Evolutionary conservation across 768 basidiomycete species (phyloP), one percentile per base, ranked within the genome.

Genomic region (Tricholoma furcatifolium): DNA sequence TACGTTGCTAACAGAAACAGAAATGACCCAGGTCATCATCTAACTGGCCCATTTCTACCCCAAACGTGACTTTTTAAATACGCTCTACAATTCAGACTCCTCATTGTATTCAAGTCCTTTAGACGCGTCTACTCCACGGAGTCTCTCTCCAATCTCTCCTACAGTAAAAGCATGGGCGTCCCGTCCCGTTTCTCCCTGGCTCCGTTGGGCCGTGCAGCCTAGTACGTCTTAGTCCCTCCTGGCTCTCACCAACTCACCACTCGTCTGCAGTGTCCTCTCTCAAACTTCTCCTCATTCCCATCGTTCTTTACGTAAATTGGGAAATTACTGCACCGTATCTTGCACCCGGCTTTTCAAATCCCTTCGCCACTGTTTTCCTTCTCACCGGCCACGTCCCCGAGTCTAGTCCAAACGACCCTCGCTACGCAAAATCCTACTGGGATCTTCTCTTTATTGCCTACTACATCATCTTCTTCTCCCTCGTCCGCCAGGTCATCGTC

Each of bases 381-480:
- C 75, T 94, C 50, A 87, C 91, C 11, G 73, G 89, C 57, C 78
- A 60, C n/a, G 53, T 89, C 27, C 71, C 82, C 9, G 69, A 70
- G 2, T 79, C 84, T 0, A 64, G 76, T 4, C 69, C 73, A 6
- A 76, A 78, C 0, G 80, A 85, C 57, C 79, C 81, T 0, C 80
- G 79, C 30, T 92, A 90, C 62, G 73, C 73, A 35, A 98, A 93
- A 70, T 81, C 80, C 14, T 88, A 77, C 59, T 69, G 81, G 54
- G 96, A 98, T 64, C 56, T 93, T 8, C 63, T 78, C 14, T 99
- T 99, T 71, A 60, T 98, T 42, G 77, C 78, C 2, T 95, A 91
- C 69, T 76, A 95, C 64, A 75, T 98, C 68, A 73, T 98, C 45
- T 84, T 96, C 61, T 98, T 88, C 73, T 95, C 93, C 2, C 89